Conservation (phyloP, 257 asterid genomes). For the Rubia yunnanensis region DNA sequence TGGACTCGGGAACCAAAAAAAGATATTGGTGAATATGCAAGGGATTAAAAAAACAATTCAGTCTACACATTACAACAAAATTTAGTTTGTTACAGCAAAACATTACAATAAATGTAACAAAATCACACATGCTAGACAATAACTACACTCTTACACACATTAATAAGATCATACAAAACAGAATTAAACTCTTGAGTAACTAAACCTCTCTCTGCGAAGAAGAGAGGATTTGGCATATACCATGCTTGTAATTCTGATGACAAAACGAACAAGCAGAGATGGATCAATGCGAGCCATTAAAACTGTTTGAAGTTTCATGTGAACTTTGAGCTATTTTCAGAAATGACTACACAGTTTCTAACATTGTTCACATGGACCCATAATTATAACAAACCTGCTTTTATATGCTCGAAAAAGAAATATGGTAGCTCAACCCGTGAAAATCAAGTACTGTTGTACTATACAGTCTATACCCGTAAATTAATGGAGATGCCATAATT, state of each 20-base stretch:
- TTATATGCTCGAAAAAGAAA: too few relatives aligned
- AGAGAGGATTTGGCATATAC: not conserved
- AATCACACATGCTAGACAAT: not conserved
- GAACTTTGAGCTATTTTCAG: not conserved
- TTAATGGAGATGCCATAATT: too few relatives aligned
- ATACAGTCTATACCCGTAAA: too few relatives aligned
- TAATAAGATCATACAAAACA: not conserved
- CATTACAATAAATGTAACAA: not conserved
- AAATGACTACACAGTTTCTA: not conserved
- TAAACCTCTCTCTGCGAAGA: not conserved
- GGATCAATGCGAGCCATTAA: slow-evolving; percentile 1
- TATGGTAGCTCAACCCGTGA: not conserved
- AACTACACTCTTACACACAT: not conserved
- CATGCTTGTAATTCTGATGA: not conserved
- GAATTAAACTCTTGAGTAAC: not conserved
- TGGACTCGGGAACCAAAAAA: too few relatives aligned
- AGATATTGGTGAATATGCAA: too few relatives aligned
- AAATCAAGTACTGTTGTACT: too few relatives aligned
- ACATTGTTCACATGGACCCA: not conserved
- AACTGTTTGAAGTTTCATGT: not conserved
- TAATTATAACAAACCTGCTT: not conserved
- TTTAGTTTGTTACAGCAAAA: too few relatives aligned
- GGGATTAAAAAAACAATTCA: too few relatives aligned
- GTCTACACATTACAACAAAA: too few relatives aligned
- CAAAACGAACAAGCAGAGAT: slow-evolving; percentile 4